These are phyloP conservation scores for Russula olivacea DNA, from an alignment of 768 basidiomycete genomes.

Conservation along the genomic window DNA sequence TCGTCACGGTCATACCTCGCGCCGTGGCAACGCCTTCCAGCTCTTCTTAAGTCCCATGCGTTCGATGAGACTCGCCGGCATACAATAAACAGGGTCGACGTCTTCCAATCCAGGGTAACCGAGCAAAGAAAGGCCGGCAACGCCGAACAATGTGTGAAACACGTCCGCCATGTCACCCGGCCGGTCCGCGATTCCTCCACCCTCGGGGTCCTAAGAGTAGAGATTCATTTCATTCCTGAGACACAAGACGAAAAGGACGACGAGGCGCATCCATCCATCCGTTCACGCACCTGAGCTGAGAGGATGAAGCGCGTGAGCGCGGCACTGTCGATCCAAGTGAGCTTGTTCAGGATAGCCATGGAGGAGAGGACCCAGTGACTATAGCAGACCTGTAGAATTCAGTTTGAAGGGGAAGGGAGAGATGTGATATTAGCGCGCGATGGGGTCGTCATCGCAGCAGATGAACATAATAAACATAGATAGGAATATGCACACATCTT, in stretches of 20 bases:
- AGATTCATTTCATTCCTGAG: background rate
- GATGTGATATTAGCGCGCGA: background rate
- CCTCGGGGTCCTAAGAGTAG: conserved; percentile 66
- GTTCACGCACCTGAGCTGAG: conserved; percentile 62
- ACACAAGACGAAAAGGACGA: background rate
- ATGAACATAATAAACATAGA: background rate
- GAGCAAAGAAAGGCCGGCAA: conserved; percentile 79
- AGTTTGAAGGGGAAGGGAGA: background rate
- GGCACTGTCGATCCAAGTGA: conserved; percentile 82
- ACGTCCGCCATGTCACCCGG: conserved; percentile 93
- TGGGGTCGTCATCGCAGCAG: background rate
- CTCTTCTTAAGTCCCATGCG: conserved; percentile 59
- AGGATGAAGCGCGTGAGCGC: conserved; percentile 80
- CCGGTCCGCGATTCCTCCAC: conserved; percentile 90
- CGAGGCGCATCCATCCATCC: too few species aligned
- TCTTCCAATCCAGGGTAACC: conserved; percentile 81
- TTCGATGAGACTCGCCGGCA: conserved; percentile 78
- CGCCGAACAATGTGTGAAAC: conserved; percentile 93
- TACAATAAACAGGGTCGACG: conserved; percentile 93
- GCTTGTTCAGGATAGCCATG: conserved; percentile 73
- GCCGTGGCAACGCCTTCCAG: conserved; percentile 52
- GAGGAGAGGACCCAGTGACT: conserved; percentile 94
- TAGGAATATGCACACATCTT: conserved; percentile 60
- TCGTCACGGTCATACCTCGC: conserved; percentile 12
- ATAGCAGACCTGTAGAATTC: conserved; percentile 73